A percentile compares a stretch with the other conserved stretches of the same genome.
Conservation (phyloP, 177 flowering plant genomes). For the Vitis hybrid region DNA sequence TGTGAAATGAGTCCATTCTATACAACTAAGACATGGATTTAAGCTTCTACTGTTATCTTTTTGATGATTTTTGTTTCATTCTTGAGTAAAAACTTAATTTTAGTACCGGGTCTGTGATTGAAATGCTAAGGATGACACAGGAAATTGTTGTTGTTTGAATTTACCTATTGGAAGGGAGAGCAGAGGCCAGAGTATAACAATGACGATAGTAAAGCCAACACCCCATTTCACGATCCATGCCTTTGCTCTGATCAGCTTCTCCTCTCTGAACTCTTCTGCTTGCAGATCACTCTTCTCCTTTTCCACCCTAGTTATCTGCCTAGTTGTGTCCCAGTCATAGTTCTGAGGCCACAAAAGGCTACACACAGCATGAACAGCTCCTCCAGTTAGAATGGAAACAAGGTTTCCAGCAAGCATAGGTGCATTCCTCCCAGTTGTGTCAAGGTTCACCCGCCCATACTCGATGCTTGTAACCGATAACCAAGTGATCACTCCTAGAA, state of each 20-base stretch:
- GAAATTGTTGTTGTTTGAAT: not conserved
- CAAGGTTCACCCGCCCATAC: conserved; percentile 79
- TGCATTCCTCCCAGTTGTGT: conserved; percentile 91
- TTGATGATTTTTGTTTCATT: too few species aligned
- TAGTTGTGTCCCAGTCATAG: conserved; percentile 88
- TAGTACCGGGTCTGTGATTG: too few species aligned
- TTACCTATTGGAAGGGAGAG: conserved; percentile 88
- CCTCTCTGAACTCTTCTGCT: conserved; percentile 72
- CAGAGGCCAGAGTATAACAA: conserved; percentile 80
- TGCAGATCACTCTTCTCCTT: conserved; percentile 62
- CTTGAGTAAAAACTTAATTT: too few species aligned
- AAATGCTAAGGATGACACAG: too few species aligned
- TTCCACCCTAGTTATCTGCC: conserved; percentile 78
- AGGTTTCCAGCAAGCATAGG: conserved; percentile 97
- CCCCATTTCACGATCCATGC: conserved; percentile 96
- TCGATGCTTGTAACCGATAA: conserved; percentile 56
- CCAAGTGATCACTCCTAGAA: conserved; percentile 77
- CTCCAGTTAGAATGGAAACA: conserved; percentile 82
- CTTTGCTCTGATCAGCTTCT: conserved; percentile 62
- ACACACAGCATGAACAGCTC: conserved; percentile 68
- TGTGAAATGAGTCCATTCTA: too few species aligned
- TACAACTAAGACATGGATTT: too few species aligned
- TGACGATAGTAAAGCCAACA: conserved; percentile 71
- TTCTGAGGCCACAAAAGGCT: conserved; percentile 79
- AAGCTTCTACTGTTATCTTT: too few species aligned